These are phyloP conservation scores for Phytophthora fragariae DNA, from an alignment of 352 stramenopile species.

Conservation along the genomic window DNA sequence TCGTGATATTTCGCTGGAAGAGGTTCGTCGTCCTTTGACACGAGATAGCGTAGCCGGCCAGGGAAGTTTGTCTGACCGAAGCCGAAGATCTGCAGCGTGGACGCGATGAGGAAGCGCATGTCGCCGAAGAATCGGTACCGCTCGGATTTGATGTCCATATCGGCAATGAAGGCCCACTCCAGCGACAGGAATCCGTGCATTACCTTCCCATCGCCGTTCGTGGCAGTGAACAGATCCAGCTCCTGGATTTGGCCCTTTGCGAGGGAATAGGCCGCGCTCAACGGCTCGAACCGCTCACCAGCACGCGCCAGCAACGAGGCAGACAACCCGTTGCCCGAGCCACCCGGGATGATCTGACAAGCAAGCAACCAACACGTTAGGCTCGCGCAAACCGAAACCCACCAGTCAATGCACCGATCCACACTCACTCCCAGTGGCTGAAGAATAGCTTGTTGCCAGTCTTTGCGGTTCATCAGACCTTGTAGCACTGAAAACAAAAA, in stretches of 20 bases:
- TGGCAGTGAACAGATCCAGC: constrained; percentile 68
- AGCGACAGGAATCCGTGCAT: constrained; percentile 86
- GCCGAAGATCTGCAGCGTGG: constrained; percentile 50
- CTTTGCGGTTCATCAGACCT: constrained; percentile 69
- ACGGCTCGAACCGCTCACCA: constrained; percentile 52
- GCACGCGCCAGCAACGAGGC: constrained; percentile 58
- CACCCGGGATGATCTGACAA: constrained; percentile 51
- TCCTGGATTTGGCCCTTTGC: constrained; percentile 69
- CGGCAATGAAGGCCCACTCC: constrained; percentile 86
- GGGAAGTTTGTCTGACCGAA: constrained; percentile 46
- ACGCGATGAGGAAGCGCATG: constrained; percentile 60
- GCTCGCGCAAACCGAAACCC: background rate
- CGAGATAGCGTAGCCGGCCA: constrained; percentile 52
- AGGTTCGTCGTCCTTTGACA: constrained; percentile 36
- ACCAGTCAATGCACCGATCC: background rate
- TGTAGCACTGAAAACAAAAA: constrained; percentile 56
- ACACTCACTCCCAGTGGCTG: constrained; percentile 58
- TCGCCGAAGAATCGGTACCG: constrained; percentile 62
- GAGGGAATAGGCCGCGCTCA: constrained; percentile 74
- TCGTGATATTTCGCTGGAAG: constrained; percentile 52
- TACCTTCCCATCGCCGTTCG: constrained; percentile 52
- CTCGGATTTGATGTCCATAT: constrained; percentile 84
- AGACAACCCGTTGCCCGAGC: constrained; percentile 75
- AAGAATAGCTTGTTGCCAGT: constrained; percentile 66
- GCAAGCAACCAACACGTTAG: background rate